phyloP scores from a whole-genome alignment of 2,329 filamentous ascomycete genomes.

The Fusarium equiseti region DNA sequence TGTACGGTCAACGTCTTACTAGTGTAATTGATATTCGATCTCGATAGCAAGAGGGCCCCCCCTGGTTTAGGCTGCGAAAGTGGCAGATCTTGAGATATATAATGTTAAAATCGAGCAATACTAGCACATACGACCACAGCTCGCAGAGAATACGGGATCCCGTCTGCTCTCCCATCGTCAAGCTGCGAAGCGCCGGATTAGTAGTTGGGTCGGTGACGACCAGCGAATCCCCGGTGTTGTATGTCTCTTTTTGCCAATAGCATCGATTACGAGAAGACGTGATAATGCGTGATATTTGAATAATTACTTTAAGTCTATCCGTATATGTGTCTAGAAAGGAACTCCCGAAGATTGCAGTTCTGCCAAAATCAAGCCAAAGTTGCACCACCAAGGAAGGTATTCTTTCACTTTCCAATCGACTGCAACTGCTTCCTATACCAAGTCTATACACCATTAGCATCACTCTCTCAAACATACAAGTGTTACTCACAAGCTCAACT shows the following conservation, averaged over 20 bases:
- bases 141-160: no score
- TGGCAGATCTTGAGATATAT: neutral
- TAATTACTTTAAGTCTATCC: neutral
- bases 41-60: no score
- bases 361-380: neutral
- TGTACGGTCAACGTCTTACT: no score
- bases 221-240: no score
- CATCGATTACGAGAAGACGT: accelerated
- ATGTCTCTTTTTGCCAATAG: no score
- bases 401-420: conserved; percentile 10
- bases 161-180: no score
- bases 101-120: neutral
- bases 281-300: neutral
- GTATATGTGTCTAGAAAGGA: neutral
- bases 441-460: conserved; percentile 4
- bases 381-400: neutral
- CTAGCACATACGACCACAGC: no score
- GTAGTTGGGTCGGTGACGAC: no score
- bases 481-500: conserved; percentile 29
- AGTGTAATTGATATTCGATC: no score
- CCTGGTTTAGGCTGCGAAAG: no score
- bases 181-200: no score
- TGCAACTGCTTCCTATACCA: conserved; percentile 38
- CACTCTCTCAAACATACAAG: accelerated
- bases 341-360: neutral